phyloP scores from a whole-genome alignment of 2,329 filamentous ascomycete species.

The Alternaria alternata region DNA sequence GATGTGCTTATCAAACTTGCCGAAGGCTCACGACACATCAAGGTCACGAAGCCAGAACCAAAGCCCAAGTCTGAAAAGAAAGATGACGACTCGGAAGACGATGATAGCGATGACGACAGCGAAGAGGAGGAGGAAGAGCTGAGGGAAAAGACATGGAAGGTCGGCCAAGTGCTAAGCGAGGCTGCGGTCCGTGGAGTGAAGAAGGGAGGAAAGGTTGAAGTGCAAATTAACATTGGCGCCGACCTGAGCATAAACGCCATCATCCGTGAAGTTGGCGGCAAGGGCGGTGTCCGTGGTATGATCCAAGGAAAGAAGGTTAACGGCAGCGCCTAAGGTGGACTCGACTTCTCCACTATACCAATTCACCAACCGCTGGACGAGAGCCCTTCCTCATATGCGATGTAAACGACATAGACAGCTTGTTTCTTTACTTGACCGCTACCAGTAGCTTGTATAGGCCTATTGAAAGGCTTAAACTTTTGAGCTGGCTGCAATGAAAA shows the following conservation, averaged over 20 bases:
- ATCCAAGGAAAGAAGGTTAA: constrained; percentile 41
- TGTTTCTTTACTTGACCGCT: neutral
- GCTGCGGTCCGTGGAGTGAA: constrained; percentile 83
- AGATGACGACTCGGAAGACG: constrained; percentile 67
- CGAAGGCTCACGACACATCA: constrained; percentile 90
- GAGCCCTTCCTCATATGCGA: neutral
- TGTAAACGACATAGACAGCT: neutral
- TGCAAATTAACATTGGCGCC: constrained; percentile 85
- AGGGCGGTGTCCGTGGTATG: constrained; percentile 67
- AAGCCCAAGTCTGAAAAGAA: constrained; percentile 74
- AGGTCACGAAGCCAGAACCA: constrained; percentile 86
- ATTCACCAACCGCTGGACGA: neutral
- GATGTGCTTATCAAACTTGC: constrained; percentile 88
- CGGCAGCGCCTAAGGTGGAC: constrained; percentile 35
- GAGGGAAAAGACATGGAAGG: constrained; percentile 91
- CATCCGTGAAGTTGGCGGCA: constrained; percentile 83
- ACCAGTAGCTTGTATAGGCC: neutral
- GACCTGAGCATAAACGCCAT: constrained; percentile 84
- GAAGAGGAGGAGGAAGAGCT: constrained; percentile 87
- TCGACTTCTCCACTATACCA: neutral
- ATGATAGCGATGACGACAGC: constrained; percentile 65
- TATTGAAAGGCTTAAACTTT: neutral
- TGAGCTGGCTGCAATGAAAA: neutral
- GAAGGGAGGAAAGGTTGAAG: constrained; percentile 90
- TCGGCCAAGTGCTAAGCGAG: constrained; percentile 83